Base-by-base conservation (phyloP, 2,329 filamentous ascomycete genomes). In the Myriosclerotinia curreyana region DNA sequence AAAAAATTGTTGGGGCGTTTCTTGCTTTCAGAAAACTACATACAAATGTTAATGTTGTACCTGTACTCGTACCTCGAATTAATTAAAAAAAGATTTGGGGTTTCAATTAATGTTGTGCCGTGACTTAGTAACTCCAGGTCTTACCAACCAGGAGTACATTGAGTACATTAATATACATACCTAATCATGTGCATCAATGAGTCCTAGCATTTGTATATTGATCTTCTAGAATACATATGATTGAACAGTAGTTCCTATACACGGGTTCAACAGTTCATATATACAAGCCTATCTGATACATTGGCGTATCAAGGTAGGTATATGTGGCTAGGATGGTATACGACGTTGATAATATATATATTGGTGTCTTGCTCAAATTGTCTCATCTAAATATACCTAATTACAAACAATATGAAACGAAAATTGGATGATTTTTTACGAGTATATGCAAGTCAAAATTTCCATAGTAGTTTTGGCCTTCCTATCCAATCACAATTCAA, bases 371-470 rank as follows among this genome's bases (percentile, higher is more conserved):
- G 36, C 52, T 42, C 52, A 42, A 42, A 17, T 28, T 42, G 52
- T 55, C 52, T 42, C 22, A 56, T 44, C 5, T 56, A 31, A 44
- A 56, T 56, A 42, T 9, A 17, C n/a, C n/a, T n/a, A n/a, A n/a
- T n/a, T n/a, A n/a, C n/a, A n/a, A n/a, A n/a, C n/a, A n/a, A n/a
- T n/a, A n/a, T n/a, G n/a, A n/a, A n/a, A n/a, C n/a, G n/a, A n/a
- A n/a, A n/a, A n/a, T n/a, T n/a, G n/a, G n/a, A n/a, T n/a, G n/a
- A n/a, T n/a, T n/a, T n/a, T n/a, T n/a, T n/a, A n/a, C n/a, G n/a
- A n/a, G n/a, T n/a, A n/a, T n/a, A n/a, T n/a, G n/a, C n/a, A n/a
- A n/a, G n/a, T n/a, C n/a, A n/a, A 38, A 38, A 38, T 9, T 38
- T 14, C 36, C 36, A 9, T 38, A 38, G 12, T 38, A 38, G 9